phyloP scores from a whole-genome alignment of 306 rosid species.

The Prunus mongolica region DNA sequence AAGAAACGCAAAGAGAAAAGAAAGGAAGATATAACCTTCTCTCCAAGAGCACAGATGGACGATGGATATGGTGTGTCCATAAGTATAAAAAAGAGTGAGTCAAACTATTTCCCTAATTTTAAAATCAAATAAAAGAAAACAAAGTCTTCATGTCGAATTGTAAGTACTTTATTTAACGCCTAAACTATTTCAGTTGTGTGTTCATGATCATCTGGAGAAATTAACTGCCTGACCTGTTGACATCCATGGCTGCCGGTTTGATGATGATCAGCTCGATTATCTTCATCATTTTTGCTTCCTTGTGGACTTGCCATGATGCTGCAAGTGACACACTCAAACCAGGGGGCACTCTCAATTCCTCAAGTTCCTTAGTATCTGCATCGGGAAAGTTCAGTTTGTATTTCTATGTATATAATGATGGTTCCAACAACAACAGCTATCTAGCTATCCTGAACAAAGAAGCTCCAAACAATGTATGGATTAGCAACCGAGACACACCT shows the following conservation, averaged over 20 bases:
- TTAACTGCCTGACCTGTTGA: neutral
- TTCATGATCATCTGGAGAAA: neutral
- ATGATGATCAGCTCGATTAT: neutral
- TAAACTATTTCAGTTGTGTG: neutral
- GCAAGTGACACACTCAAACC: slow-evolving; percentile 2
- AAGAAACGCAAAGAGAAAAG: neutral
- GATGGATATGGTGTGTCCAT: neutral
- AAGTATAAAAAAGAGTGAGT: neutral
- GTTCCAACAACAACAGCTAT: neutral
- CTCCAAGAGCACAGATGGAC: too few species aligned
- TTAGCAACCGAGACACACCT: neutral
- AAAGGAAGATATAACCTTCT: neutral
- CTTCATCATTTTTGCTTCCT: neutral
- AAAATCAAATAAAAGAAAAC: neutral
- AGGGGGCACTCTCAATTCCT: slow-evolving; percentile 4
- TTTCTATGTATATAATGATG: neutral
- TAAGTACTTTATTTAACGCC: neutral
- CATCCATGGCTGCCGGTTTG: neutral
- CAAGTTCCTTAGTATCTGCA: neutral
- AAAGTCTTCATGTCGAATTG: neutral
- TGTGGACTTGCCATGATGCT: neutral
- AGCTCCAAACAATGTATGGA: neutral
- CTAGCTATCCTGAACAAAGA: neutral
- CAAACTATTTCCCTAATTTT: neutral
- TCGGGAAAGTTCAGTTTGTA: neutral